Base-by-base conservation (phyloP, 2,329 filamentous ascomycete species). In the Dichotomopilus funicola region DNA sequence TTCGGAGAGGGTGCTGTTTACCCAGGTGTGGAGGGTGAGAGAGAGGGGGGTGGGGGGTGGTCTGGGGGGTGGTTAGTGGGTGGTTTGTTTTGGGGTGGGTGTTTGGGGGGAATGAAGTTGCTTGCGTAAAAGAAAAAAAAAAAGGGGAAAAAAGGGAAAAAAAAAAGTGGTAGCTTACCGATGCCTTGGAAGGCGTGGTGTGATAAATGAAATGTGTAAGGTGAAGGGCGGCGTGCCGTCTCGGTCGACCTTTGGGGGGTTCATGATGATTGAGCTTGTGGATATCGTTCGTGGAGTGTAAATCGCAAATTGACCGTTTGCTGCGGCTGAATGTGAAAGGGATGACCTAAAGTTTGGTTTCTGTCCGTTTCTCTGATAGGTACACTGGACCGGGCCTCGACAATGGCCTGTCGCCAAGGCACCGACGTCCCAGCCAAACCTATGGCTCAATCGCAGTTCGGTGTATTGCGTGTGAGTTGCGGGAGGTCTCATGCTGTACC, bases 21-120 rank as follows among this genome's bases (percentile, higher is more conserved):
- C 80, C 88, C 90, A 95, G 55, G 91, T 91, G 76, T 96, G 91
- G 64, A 96, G 85, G 19, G 59, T 88, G 80, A 33, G 95, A 76
- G 68, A 87, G 81, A 6, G 85, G 75, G 50, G 86, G 83, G 27
- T 88, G 78, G 51, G 75, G 54, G 75, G 9, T 36, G 40, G 63
- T 19, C 82, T 67, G 63, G 81, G 70, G 68, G 94, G 90, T 84
- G 79, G 61, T 86, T 89, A 62, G 19, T 47, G 3, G 49, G 1
- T 35, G 43, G 40, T 50, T 47, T 49, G 48, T 38, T 27, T 34
- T 45, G 37, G 44, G 33, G 9, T 13, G 31, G 47, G 41, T 7
- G 27, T 38, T 7, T 35, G 31, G 45, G 43, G 38, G 2, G 27
- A n/a, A 44, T 13, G 40, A 43, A 37, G 1, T 8, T 46, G 85